Percentiles rank a stretch among this genome's conserved stretches.
Conservation (phyloP, 495 filamentous ascomycete species). For the Rhizodiscina lignyota region DNA sequence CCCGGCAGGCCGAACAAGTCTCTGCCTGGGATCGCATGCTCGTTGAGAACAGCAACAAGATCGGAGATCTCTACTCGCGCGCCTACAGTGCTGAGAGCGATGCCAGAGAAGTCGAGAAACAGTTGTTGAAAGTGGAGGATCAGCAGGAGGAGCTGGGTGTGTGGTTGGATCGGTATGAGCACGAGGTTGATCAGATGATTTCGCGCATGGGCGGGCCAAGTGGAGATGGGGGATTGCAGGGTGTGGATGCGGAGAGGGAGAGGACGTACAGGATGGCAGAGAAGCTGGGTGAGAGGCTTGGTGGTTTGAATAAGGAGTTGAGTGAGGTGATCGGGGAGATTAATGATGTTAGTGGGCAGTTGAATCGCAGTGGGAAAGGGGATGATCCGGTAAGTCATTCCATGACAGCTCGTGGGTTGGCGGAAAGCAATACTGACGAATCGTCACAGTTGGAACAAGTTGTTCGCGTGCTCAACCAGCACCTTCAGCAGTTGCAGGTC, state of each 20-base stretch:
- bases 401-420: conserved; percentile 2
- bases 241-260: conserved; percentile 88
- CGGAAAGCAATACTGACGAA: conserved; percentile 10
- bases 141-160: conserved; percentile 77
- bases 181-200: conserved; percentile 74
- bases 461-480: conserved; percentile 81
- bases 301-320: conserved; percentile 82
- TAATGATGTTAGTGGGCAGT: conserved; percentile 63
- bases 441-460: conserved; percentile 65
- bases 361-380: conserved; percentile 74
- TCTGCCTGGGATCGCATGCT: conserved; percentile 81
- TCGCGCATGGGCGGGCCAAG: conserved; percentile 37
- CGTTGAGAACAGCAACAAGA: conserved; percentile 83
- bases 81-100: conserved; percentile 85
- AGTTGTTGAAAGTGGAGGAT: conserved; percentile 70
- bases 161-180: conserved; percentile 80
- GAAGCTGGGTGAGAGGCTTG: conserved; percentile 69
- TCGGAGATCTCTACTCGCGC: conserved; percentile 69
- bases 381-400: conserved; percentile 71
- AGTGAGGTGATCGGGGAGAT: conserved; percentile 95
- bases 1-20: conserved; percentile 69
- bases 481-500: conserved; percentile 73
- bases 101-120: conserved; percentile 78
- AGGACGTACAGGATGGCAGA: conserved; percentile 66
- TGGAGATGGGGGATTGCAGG: conserved; percentile 42